Evolutionary conservation across 345 rosid species (phyloP), one percentile per base, ranked within the genome.

Genomic region (Salix suchowensis): DNA sequence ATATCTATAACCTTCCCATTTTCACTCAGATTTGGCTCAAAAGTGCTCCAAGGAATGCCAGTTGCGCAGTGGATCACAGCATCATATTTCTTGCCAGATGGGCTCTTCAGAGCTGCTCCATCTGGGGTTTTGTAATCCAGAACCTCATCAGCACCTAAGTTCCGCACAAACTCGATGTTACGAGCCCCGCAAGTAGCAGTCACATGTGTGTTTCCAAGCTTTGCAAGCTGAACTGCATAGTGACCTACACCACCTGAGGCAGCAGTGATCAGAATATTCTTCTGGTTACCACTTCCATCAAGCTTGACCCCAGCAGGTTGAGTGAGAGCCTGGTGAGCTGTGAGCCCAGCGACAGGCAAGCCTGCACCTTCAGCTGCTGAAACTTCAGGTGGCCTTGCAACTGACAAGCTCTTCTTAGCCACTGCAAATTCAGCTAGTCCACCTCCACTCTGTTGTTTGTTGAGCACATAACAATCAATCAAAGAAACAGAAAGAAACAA

Each of bases 171-270:
- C 39, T 77, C 55, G 0, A 77, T 55, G 78, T 81, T 77, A 55
- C 78, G 74, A 10, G 80, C 78, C n/a, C 84, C 80, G 9, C 80
- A 73, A 14, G 84, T 81, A 11, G 81, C 84, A 0, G 78, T 74
- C 58, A 77, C 78, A 19, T 81, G 81, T 4, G 78, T 70, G 64
- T 77, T 77, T 30, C 81, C 81, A 52, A 77, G 75, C 74, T 81
- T 81, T 7, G 81, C 81, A 1, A 81, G 73, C 39, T 77, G 84
- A 55, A 81, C 84, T 0, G 73, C 81, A 2, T 73, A 74, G 71
- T 73, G 84, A 36, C 81, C 81, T 1, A 81, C 84, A 26, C 81
- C 81, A 2, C 84, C 81, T 9, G 84, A 81, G 19, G 81, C 81
- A 1, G 84, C 84, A 0, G 78, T 81, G 26, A 81, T 64, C 66